Conservation (phyloP, 352 stramenopile genomes). For the Globisporangium polare region DNA sequence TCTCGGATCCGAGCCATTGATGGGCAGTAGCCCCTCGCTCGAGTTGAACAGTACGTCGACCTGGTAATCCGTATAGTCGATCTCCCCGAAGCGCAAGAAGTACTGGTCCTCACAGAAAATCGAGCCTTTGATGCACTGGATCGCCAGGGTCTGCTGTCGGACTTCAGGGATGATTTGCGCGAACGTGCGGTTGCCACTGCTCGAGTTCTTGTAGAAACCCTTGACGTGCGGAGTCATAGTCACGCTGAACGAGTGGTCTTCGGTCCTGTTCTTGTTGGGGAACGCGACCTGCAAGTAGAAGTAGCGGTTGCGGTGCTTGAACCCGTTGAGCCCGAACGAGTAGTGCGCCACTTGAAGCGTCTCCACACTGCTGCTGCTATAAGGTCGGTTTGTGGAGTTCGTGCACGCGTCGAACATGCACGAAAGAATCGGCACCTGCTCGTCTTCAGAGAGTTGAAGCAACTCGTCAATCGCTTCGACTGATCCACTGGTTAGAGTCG, state of each 20-base stretch:
- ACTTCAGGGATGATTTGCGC: constrained; percentile 33
- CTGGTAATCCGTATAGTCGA: constrained; percentile 52
- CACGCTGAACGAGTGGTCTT: constrained; percentile 38
- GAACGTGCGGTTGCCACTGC: constrained; percentile 27
- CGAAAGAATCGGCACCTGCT: constrained; percentile 30
- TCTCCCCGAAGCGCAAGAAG: constrained; percentile 49
- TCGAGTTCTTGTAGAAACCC: constrained; percentile 38
- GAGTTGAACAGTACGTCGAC: constrained; percentile 61
- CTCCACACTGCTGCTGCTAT: constrained; percentile 21
- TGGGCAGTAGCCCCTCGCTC: constrained; percentile 26
- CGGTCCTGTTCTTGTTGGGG: constrained; percentile 30
- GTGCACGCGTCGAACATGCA: constrained; percentile 59
- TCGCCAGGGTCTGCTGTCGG: constrained; percentile 27
- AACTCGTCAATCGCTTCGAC: constrained; percentile 36
- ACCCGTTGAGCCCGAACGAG: constrained; percentile 47
- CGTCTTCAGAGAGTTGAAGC: constrained; percentile 25
- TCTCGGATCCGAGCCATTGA: constrained; percentile 36
- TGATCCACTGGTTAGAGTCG: constrained; percentile 21
- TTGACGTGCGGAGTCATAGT: constrained; percentile 53
- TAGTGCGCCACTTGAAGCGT: constrained; percentile 44
- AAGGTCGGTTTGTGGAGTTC: constrained; percentile 35
- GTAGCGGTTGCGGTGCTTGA: constrained; percentile 52
- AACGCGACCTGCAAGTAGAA: constrained; percentile 58
- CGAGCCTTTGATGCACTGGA: constrained; percentile 31
- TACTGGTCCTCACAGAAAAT: constrained; percentile 39